Base-by-base conservation (phyloP, 2,329 filamentous ascomycete genomes). In the Ceratocystis cubensis region DNA sequence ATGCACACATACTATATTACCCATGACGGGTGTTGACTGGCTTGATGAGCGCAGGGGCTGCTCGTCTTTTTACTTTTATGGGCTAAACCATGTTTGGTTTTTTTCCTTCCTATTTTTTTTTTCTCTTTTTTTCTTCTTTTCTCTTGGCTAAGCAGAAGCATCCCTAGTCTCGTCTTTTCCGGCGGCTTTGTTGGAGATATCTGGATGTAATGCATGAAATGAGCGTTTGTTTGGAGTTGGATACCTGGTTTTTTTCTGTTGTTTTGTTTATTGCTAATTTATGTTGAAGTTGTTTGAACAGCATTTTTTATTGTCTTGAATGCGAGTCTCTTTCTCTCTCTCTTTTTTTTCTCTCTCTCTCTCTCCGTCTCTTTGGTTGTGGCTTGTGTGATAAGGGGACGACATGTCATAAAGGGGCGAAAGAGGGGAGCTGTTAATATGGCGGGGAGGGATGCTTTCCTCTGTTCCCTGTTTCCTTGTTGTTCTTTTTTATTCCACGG, bases 111-210 rank as follows among this genome's bases (percentile, higher is more conserved):
- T 22, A 5, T 22, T 22, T 22, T 50, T 3, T 3, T 61, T 61
- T 41, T 15, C 15, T n/a, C 25, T 57, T 17, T 57, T 17, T 59
- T 37, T 33, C 15, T 37, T 33, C n/a, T 37, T 59, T 59, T 20
- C 33, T n/a, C 28, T 33, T 59, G 25, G 13, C 56, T 37, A 30
- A 33, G n/a, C 25, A 59, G 56, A 33, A 33, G 56, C 17, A 33
- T 59, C 6, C 28, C 25, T n/a, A n/a, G 25, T 59, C 28, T 37
- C 48, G 50, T 66, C 28, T 59, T 59, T 37, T 59, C 46, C 46
- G 64, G 53, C 56, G 50, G 41, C 20, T n/a, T 65, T 61, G 64
- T 20, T 41, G 17, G 64, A 59, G 48, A 61, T 37, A 53, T 37
- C 33, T 59, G 28, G 56, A 5, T 59, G 56, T 59, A 59, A 59